Evolutionary conservation across 192 early-diverging fungal species (phyloP).

Genomic region (Rhizophagus clarus): DNA sequence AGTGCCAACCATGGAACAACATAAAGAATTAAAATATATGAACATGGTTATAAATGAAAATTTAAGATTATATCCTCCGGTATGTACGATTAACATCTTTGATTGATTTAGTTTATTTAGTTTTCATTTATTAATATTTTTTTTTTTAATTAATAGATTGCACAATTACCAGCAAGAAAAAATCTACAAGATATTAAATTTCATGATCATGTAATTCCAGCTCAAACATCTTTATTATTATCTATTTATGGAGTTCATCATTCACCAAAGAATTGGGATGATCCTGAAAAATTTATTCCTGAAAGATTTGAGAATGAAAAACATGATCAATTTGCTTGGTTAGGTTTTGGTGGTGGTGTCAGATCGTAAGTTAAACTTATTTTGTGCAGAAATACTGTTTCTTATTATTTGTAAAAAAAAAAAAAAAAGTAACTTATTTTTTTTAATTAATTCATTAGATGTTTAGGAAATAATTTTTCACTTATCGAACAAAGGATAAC

Average conservation of each 20-base stretch:
- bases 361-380: background rate
- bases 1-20: background rate
- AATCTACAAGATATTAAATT: background rate
- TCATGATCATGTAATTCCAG: background rate
- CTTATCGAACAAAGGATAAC: background rate
- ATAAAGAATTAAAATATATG: background rate
- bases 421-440: background rate
- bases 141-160: background rate
- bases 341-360: background rate
- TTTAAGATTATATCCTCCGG: constrained; percentile 1
- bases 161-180: background rate
- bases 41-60: background rate
- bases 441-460: background rate
- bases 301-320: constrained; percentile 6
- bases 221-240: background rate
- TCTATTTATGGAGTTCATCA: constrained; percentile 1
- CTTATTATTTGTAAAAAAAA: background rate
- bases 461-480: background rate
- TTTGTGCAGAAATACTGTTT: background rate
- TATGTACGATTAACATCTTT: background rate
- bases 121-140: background rate
- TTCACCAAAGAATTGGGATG: background rate
- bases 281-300: background rate
- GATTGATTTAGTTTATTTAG: background rate
- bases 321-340: background rate